A percentile compares a stretch with the other conserved stretches of the same genome.
Conservation (phyloP, 257 asterid species). For the Cordia subcordata region DNA sequence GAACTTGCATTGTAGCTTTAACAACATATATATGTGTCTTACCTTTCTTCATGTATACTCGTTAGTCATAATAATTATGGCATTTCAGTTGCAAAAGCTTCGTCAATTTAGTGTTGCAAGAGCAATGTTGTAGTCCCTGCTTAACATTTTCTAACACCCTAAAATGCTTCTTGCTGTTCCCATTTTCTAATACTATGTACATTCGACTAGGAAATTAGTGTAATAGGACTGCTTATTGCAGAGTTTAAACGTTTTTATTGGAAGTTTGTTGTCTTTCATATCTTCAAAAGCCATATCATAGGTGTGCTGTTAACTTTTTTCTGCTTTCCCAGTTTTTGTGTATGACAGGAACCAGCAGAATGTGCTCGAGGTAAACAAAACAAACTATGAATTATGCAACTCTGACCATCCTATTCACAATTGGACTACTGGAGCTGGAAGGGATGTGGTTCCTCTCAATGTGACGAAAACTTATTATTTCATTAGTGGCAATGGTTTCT, state of each 20-base stretch:
- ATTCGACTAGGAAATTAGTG: too few relatives aligned
- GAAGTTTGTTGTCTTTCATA: neutral
- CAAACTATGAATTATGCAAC: slow-evolving; percentile 57
- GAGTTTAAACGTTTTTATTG: neutral
- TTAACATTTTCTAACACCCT: too few relatives aligned
- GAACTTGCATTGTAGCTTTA: too few relatives aligned
- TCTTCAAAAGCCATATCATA: neutral
- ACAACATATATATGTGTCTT: too few relatives aligned
- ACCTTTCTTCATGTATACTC: too few relatives aligned
- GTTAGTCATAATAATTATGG: too few relatives aligned
- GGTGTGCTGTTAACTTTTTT: neutral
- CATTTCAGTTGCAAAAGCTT: too few relatives aligned
- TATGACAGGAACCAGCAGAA: slow-evolving; percentile 65
- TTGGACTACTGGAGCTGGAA: slow-evolving; percentile 81
- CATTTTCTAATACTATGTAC: too few relatives aligned
- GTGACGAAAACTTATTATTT: slow-evolving; percentile 62
- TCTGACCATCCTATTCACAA: slow-evolving; percentile 60
- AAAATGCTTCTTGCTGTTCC: too few relatives aligned
- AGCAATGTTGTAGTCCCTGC: too few relatives aligned
- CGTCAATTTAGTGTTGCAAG: too few relatives aligned
- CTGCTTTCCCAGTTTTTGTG: slow-evolving; percentile 49
- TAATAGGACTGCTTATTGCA: too few relatives aligned
- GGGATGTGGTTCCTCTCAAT: slow-evolving; percentile 92
- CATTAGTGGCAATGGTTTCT: slow-evolving; percentile 80
- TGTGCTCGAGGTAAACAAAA: slow-evolving; percentile 81